Conservation (phyloP, 2,329 filamentous ascomycete genomes). For the Fusarium sp. region DNA sequence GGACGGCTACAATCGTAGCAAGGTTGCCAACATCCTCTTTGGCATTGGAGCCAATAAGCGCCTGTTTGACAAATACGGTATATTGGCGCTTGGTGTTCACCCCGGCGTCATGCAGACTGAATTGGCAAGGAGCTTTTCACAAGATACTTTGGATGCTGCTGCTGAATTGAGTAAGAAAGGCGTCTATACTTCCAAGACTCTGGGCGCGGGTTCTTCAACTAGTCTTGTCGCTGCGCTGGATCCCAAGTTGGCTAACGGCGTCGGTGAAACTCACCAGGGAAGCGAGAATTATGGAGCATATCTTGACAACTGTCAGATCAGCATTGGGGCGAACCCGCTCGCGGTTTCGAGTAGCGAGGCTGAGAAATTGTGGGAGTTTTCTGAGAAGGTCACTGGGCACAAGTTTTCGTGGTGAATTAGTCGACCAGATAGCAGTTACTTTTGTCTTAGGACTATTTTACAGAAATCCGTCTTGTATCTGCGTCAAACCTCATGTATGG, state of each 20-base stretch:
- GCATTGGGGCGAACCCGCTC: background rate
- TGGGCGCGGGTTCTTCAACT: constrained; percentile 11
- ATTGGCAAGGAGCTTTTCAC: background rate
- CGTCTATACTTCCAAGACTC: background rate
- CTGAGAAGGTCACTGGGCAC: constrained; percentile 4
- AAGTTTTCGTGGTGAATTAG: constrained; percentile 5
- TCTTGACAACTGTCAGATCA: constrained; percentile 15
- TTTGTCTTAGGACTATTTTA: too few relatives aligned
- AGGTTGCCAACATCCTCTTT: constrained; percentile 23
- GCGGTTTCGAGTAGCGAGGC: constrained; percentile 21
- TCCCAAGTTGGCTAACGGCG: background rate
- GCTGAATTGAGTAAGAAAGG: background rate
- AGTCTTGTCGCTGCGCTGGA: constrained; percentile 20
- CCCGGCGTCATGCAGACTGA: constrained; percentile 23
- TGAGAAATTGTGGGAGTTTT: constrained; percentile 22
- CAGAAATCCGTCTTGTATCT: too few relatives aligned
- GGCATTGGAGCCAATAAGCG: constrained; percentile 16
- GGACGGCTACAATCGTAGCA: constrained; percentile 4
- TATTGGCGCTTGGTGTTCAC: background rate
- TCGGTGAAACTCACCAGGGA: constrained; percentile 6
- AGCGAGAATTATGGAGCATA: constrained; percentile 12
- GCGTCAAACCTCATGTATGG: too few relatives aligned
- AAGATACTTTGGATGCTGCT: background rate
- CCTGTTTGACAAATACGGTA: constrained; percentile 6
- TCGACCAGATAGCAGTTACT: too few relatives aligned